These are phyloP conservation scores for Pseudoscleropodium purum DNA, from an alignment of 225 moss, liverwort and hornwort genomes.

Conservation along the genomic window DNA sequence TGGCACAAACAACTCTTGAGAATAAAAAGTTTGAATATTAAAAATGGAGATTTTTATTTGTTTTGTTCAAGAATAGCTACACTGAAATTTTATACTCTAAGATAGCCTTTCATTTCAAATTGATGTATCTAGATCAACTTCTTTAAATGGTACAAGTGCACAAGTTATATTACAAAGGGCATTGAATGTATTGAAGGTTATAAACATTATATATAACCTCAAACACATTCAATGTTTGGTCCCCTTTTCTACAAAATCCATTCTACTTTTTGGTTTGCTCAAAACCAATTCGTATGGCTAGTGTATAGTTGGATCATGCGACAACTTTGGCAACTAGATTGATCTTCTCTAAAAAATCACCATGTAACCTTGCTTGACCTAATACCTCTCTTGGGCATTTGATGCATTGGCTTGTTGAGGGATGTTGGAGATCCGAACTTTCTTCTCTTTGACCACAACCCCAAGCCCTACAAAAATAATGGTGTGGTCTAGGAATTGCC, in stretches of 20 bases:
- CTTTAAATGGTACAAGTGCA: accelerated
- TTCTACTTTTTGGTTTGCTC: accelerated
- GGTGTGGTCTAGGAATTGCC: neutral
- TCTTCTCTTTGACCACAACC: accelerated
- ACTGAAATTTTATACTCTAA: neutral
- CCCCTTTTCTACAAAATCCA: neutral
- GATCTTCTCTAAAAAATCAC: accelerated
- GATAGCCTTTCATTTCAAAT: neutral
- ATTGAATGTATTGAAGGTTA: neutral
- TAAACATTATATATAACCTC: neutral
- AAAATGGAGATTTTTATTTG: neutral
- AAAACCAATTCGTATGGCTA: accelerated
- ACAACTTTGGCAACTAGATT: no score
- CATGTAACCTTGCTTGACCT: accelerated
- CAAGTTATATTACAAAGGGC: neutral
- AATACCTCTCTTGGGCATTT: accelerated
- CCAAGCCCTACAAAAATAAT: neutral
- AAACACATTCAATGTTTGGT: neutral
- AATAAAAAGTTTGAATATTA: neutral
- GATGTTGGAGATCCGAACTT: neutral
- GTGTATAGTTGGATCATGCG: accelerated
- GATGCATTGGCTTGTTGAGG: accelerated
- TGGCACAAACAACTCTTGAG: neutral
- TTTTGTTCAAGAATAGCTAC: neutral
- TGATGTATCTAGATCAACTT: neutral